A percentile compares a stretch with the other conserved stretches of the same genome.
These are phyloP conservation scores for Cubamyces sp. DNA, from an alignment of 768 basidiomycete species.

Conservation along the genomic window DNA sequence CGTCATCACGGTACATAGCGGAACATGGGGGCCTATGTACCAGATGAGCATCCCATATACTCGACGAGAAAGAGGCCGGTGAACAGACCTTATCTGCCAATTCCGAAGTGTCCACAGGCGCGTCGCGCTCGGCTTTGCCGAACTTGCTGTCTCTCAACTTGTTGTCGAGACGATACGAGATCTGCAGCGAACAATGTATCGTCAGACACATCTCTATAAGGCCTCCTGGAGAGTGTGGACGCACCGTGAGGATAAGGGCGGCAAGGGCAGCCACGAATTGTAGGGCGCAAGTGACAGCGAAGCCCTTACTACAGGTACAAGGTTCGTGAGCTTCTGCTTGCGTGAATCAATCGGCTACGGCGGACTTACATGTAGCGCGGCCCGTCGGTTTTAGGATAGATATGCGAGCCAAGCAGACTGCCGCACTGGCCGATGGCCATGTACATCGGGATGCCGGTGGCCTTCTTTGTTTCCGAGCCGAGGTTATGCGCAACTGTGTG, in stretches of 20 bases:
- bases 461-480: constrained; percentile 78
- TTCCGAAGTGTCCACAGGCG: constrained; percentile 32
- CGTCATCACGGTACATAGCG: constrained; percentile 24
- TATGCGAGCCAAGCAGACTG: constrained; percentile 73
- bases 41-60: not conserved
- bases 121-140: constrained; percentile 29
- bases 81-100: constrained; percentile 32
- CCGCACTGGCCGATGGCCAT: constrained; percentile 83
- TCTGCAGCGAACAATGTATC: constrained; percentile 37
- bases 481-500: constrained; percentile 70
- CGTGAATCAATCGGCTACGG: not conserved
- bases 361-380: constrained; percentile 64
- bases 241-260: constrained; percentile 54
- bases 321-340: not conserved
- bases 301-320: constrained; percentile 11
- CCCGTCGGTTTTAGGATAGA: constrained; percentile 66
- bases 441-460: constrained; percentile 76
- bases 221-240: constrained; percentile 20
- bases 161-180: constrained; percentile 65
- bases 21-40: constrained; percentile 28
- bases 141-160: constrained; percentile 30
- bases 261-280: constrained; percentile 60
- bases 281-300: constrained; percentile 52
- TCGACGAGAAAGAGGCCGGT: no score
- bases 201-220: not conserved